phyloP scores from a whole-genome alignment of 2,329 filamentous ascomycete genomes.

The Chaetomiaceae sp. region DNA sequence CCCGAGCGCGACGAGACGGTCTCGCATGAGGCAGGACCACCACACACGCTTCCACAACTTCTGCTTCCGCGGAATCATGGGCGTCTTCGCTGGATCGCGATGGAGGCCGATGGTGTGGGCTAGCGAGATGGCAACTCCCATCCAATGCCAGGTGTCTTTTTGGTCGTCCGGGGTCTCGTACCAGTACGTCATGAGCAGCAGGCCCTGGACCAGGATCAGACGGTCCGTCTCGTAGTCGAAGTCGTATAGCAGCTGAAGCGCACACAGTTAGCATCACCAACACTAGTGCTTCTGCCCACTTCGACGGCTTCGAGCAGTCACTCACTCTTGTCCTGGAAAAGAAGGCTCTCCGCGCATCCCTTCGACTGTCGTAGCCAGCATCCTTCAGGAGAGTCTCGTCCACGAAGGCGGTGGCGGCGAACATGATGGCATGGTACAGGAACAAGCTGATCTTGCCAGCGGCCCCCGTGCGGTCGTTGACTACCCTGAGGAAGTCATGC shows the following conservation, averaged over 20 bases:
- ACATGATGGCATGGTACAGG: slow-evolving; percentile 92
- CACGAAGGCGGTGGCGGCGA: slow-evolving; percentile 81
- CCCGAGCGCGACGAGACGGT: slow-evolving; percentile 83
- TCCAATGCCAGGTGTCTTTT: slow-evolving; percentile 98
- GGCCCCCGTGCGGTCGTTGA: slow-evolving; percentile 61
- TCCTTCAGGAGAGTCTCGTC: slow-evolving; percentile 69
- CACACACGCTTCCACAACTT: slow-evolving; percentile 91
- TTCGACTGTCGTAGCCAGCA: slow-evolving; percentile 71
- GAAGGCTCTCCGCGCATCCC: slow-evolving; percentile 78
- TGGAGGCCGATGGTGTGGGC: slow-evolving; percentile 92
- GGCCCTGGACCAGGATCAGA: slow-evolving; percentile 77
- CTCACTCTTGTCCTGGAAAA: slow-evolving; percentile 81
- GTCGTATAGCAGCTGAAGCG: slow-evolving; percentile 70
- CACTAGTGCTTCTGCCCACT: not conserved
- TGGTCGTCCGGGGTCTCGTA: slow-evolving; percentile 96
- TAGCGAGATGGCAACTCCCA: slow-evolving; percentile 89
- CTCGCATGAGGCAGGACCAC: slow-evolving; percentile 97
- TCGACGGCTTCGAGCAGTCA: slow-evolving; percentile 13
- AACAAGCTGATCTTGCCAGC: slow-evolving; percentile 73
- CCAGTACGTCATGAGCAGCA: slow-evolving; percentile 94
- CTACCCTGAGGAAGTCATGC: slow-evolving; percentile 51
- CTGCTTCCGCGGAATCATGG: slow-evolving; percentile 66
- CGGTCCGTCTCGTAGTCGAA: slow-evolving; percentile 93
- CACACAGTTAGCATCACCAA: not conserved
- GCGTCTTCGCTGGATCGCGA: slow-evolving; percentile 71